Evolutionary conservation across 306 rosid genomes (phyloP).

Genomic region (Castanea sativa): DNA sequence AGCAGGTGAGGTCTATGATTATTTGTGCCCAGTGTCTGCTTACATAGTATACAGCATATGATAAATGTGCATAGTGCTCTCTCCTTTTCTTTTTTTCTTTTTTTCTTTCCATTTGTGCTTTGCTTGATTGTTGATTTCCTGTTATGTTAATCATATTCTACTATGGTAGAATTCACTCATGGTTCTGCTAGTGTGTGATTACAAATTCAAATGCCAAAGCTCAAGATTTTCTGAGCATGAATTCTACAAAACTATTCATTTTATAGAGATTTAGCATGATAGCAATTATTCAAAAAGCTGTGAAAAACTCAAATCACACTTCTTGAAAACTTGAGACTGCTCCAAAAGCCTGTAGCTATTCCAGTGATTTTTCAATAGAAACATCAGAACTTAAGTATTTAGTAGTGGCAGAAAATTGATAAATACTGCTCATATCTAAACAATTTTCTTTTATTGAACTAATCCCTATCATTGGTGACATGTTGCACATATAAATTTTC

Average conservation of each 20-base stretch:
- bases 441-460: no score
- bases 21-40: not conserved
- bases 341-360: not conserved
- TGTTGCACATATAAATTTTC: no score
- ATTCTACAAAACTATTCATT: not conserved
- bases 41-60: not conserved
- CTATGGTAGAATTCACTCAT: not conserved
- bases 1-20: conserved; percentile 51
- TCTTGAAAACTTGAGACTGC: no score
- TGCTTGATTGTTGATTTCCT: not conserved
- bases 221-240: not conserved
- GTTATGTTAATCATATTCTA: not conserved
- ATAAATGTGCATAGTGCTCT: not conserved
- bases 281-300: no score
- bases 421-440: not conserved
- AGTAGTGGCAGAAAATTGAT: not conserved
- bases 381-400: not conserved
- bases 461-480: no score
- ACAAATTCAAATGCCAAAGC: not conserved
- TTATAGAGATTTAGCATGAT: not conserved
- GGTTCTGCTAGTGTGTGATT: not conserved
- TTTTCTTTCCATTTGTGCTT: not conserved
- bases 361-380: not conserved
- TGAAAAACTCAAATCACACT: no score
- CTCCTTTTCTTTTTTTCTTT: no score